Evolutionary conservation across 2,329 filamentous ascomycete species (phyloP), one percentile per base, ranked within the genome.

Genomic region (Scortechinia acanthostroma): DNA sequence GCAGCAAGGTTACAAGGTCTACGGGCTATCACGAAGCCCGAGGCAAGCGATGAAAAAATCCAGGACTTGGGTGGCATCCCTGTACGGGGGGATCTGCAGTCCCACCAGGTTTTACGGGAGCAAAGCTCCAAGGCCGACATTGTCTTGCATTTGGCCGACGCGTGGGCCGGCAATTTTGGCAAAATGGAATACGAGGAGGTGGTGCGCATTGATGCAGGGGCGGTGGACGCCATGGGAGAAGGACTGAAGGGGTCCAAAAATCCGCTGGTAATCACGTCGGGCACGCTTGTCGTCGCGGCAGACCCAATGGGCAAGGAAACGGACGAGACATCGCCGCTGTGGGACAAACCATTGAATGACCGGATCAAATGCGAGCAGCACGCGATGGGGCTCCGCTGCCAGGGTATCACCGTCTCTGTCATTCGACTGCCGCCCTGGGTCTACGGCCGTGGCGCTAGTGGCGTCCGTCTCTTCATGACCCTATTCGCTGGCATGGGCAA

Each of bases 361-460:
- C 58, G 62, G 13, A 30, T 53, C 44, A 44, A 44, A 10, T 49
- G 56, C 40, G 64, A 65, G 50, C n/a, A 43, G 4, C 51, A 68
- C 45, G 58, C 59, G 1, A 50, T 63, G 13, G 30, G 25, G 2
- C 54, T 59, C 17, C 50, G 49, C 5, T 48, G 48, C 4, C 52
- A 57, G 28, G 61, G 62, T 2, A 51, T 73, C 21, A 51, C 55
- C 3, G 62, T 66, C 3, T 55, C 50, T 16, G 49, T 55, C 4
- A 53, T 73, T 3, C 60, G 68, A 0, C 55, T 72, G 0, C 56
- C 69, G 2, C 66, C 66, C 0, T 71, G 56, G 21, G 68, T 72
- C 0, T 69, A 73, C 49, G 70, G 69, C 2, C 58, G 57, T 13
- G 66, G 60, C 1, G 66, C 62, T 6, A 63, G 60, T 46, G 61